Conservation (phyloP, 768 basidiomycete genomes). For the Suillus americanus region DNA sequence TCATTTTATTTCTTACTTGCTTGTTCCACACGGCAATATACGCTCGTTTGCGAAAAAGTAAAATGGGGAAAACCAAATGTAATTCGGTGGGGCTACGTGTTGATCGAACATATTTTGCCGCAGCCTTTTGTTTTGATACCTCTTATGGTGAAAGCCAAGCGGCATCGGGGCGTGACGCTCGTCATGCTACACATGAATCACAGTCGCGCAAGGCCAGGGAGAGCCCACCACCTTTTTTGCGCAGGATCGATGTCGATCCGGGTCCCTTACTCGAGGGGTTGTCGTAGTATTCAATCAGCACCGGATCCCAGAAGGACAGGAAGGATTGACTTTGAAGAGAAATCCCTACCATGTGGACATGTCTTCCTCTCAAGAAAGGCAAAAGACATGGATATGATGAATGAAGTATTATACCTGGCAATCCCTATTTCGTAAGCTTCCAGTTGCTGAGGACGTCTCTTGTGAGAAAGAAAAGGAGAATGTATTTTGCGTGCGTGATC, state of each 20-base stretch:
- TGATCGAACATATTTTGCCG: too few species aligned
- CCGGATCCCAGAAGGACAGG: not conserved
- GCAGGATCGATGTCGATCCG: slow-evolving; percentile 84
- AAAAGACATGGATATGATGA: slow-evolving; percentile 13
- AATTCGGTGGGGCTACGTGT: too few species aligned
- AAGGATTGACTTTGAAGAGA: slow-evolving; percentile 56
- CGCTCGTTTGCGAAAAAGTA: too few species aligned
- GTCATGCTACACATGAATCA: too few species aligned
- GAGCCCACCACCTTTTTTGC: not conserved
- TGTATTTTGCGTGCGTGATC: too few species aligned
- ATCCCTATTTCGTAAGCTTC: slow-evolving; percentile 90
- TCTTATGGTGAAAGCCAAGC: too few species aligned
- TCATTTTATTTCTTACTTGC: too few species aligned
- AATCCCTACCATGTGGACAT: slow-evolving; percentile 92
- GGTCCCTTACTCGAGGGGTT: slow-evolving; percentile 62
- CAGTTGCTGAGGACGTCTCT: slow-evolving; percentile 60
- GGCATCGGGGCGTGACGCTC: too few species aligned
- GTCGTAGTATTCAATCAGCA: slow-evolving; percentile 3
- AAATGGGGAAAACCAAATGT: too few species aligned
- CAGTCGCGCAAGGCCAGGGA: too few species aligned
- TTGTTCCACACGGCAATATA: too few species aligned
- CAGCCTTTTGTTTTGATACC: too few species aligned
- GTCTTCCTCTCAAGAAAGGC: slow-evolving; percentile 42
- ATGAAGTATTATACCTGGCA: slow-evolving; percentile 53
- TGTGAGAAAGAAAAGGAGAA: not conserved